phyloP scores from a whole-genome alignment of 2,329 filamentous ascomycete species.

The Talaromyces verruculosus region DNA sequence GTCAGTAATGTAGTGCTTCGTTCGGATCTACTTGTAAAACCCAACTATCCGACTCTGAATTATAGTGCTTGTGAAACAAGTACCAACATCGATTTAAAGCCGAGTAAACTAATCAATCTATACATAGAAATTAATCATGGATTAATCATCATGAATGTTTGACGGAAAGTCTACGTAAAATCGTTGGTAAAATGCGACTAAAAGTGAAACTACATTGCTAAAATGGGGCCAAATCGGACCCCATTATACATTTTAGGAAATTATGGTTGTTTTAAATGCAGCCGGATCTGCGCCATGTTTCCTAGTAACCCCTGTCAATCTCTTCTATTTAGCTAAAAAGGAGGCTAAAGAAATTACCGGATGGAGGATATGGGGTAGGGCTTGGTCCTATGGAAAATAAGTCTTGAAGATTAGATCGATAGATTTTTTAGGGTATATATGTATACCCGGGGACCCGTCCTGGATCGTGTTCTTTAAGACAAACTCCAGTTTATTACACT shows the following conservation, averaged over 20 bases:
- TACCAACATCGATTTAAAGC: background rate
- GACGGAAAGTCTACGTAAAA: background rate
- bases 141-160: background rate
- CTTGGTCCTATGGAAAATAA: background rate
- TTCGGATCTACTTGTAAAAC: background rate
- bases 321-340: background rate
- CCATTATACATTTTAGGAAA: slow-evolving; percentile 11
- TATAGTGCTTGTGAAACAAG: background rate
- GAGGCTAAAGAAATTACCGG: background rate
- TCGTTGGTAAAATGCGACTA: background rate
- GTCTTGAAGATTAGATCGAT: background rate
- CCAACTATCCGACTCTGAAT: background rate
- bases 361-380: background rate
- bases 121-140: background rate
- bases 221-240: background rate
- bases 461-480: background rate
- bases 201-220: background rate
- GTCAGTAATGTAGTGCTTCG: background rate
- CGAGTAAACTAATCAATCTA: background rate
- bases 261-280: background rate
- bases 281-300: background rate
- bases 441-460: background rate
- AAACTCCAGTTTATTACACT: background rate
- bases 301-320: background rate
- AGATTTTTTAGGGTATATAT: background rate